These are phyloP conservation scores for Coniophora puteana DNA, from an alignment of 1,284 basidiomycete species.

Conservation along the genomic window DNA sequence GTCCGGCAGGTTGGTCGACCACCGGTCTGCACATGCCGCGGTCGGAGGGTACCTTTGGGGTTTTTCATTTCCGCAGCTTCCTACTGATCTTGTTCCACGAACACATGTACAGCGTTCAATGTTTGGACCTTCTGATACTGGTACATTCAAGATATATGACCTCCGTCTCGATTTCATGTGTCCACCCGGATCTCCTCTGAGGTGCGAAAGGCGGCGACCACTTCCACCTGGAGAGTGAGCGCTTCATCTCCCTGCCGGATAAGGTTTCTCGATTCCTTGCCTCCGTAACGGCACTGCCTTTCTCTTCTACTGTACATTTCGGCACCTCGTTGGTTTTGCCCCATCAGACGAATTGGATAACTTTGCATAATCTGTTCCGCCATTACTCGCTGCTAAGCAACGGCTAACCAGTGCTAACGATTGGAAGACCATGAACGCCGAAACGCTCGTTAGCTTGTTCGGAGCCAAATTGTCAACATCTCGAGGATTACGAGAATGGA, in stretches of 20 bases:
- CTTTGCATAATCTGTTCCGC: constrained; percentile 48
- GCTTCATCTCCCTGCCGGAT: constrained; percentile 51
- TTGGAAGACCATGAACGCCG: constrained; percentile 65
- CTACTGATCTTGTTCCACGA: no score
- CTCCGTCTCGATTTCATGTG: constrained; percentile 56
- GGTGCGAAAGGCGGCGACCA: constrained; percentile 61
- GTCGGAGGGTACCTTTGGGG: no score
- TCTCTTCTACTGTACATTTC: neutral
- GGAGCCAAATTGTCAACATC: constrained; percentile 56
- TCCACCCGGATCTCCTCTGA: constrained; percentile 52
- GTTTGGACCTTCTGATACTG: no score
- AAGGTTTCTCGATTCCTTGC: constrained; percentile 66
- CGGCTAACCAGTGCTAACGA: constrained; percentile 49
- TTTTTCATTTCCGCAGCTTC: no score
- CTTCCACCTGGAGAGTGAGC: constrained; percentile 60
- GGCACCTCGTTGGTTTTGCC: neutral
- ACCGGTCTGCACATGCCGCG: no score
- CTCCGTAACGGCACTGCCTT: constrained; percentile 43
- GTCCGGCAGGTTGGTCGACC: no score
- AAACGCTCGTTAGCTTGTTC: constrained; percentile 65
- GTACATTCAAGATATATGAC: constrained; percentile 54
- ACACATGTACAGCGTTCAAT: no score
- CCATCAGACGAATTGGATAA: neutral
- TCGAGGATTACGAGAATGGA: constrained; percentile 50
- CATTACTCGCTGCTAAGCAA: constrained; percentile 62